phyloP scores from a whole-genome alignment of 345 rosid species.

The Cardamine occulta region DNA sequence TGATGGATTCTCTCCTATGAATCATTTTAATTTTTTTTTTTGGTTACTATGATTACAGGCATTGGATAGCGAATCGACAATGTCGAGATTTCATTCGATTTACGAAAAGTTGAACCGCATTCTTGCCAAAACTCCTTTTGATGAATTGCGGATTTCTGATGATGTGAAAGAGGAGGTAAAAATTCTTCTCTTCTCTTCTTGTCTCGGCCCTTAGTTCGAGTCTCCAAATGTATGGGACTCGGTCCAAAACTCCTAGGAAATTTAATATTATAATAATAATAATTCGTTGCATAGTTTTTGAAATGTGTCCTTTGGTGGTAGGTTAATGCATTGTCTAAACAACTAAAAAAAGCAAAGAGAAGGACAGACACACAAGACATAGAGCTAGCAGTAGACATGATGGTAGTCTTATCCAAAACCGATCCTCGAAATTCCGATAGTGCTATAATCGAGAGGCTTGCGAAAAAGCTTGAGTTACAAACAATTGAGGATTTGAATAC shows the following conservation, averaged over 20 bases:
- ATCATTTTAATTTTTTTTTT: neutral
- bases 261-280: neutral
- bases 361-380: conserved; percentile 83
- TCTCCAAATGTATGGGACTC: neutral
- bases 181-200: neutral
- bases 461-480: conserved; percentile 70
- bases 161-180: conserved; percentile 67
- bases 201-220: neutral
- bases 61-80: conserved; percentile 58
- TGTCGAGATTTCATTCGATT: conserved; percentile 53
- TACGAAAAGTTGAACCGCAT: conserved; percentile 55
- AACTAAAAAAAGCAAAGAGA: conserved; percentile 60
- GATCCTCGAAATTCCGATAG: conserved; percentile 68
- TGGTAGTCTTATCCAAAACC: conserved; percentile 66
- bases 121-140: conserved; percentile 50
- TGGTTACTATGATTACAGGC: conserved; percentile 47
- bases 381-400: conserved; percentile 80
- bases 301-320: conserved; percentile 18
- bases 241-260: neutral
- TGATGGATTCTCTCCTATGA: neutral
- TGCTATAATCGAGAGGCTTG: conserved; percentile 72
- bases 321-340: conserved; percentile 58
- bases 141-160: conserved; percentile 60
- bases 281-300: neutral
- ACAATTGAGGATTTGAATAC: conserved; percentile 56